phyloP scores from a whole-genome alignment of 495 filamentous ascomycete genomes.

The Xylaria curta region DNA sequence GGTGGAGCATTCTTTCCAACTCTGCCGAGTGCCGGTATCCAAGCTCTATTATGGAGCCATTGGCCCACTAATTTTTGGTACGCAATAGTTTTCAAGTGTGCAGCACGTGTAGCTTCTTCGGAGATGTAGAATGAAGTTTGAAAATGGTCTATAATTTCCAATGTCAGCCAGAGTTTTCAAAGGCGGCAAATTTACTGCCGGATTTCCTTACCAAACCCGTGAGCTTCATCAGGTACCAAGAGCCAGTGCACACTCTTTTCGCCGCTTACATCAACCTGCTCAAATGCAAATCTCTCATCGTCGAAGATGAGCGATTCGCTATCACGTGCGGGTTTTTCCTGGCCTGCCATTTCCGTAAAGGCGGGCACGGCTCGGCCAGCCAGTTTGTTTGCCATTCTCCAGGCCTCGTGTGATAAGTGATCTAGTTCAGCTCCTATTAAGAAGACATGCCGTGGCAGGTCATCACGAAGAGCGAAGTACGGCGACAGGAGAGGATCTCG shows the following conservation, averaged over 20 bases:
- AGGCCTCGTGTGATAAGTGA: slow-evolving; percentile 33
- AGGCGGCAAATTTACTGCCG: neutral
- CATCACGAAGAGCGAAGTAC: slow-evolving; percentile 29
- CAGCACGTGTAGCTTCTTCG: neutral
- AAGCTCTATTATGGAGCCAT: slow-evolving; percentile 43
- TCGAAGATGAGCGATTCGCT: slow-evolving; percentile 33
- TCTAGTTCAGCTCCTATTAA: neutral
- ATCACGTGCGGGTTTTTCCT: slow-evolving; percentile 30
- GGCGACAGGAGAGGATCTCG: slow-evolving; percentile 43
- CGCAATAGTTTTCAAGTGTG: slow-evolving; percentile 36
- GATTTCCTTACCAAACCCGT: neutral
- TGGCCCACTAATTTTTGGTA: slow-evolving; percentile 37
- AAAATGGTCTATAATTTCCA: neutral
- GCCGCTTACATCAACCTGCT: slow-evolving; percentile 20
- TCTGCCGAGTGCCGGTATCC: slow-evolving; percentile 28
- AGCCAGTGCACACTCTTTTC: slow-evolving; percentile 41
- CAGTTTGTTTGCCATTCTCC: slow-evolving; percentile 44
- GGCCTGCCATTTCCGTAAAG: slow-evolving; percentile 33
- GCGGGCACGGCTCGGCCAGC: slow-evolving; percentile 37
- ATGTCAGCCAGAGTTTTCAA: neutral
- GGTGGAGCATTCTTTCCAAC: neutral
- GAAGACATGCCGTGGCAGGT: neutral
- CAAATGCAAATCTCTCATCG: slow-evolving; percentile 41
- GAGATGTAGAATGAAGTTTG: neutral
- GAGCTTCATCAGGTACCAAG: slow-evolving; percentile 45